These are phyloP conservation scores for Mucor sp. DNA, from an alignment of 371 early-diverging fungal species.

Conservation along the genomic window DNA sequence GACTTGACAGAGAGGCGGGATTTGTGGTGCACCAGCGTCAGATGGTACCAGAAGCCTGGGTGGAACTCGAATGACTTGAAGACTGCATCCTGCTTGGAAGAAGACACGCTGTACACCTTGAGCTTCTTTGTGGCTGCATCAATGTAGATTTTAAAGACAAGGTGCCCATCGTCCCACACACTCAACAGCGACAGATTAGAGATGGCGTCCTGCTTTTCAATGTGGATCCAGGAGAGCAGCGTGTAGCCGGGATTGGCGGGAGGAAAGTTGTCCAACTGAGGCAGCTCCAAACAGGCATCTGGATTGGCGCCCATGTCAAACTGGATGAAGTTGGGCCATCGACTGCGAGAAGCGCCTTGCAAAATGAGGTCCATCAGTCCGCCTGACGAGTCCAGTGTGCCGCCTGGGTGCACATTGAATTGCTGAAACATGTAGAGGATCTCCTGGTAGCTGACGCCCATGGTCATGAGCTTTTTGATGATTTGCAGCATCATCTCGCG, in stretches of 20 bases:
- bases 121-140: constrained; percentile 55
- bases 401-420: constrained; percentile 26
- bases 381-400: constrained; percentile 1
- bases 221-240: constrained; percentile 66
- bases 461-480: constrained; percentile 60
- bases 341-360: constrained; percentile 60
- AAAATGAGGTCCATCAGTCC: constrained; percentile 58
- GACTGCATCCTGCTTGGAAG: constrained; percentile 47
- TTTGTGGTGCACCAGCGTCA: constrained; percentile 69
- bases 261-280: constrained; percentile 47
- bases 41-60: constrained; percentile 71
- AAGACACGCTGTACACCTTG: constrained; percentile 47
- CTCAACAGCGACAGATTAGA: constrained; percentile 52
- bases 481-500: constrained; percentile 50
- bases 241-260: constrained; percentile 64
- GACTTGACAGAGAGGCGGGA: constrained; percentile 57
- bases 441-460: constrained; percentile 65
- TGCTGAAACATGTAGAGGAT: constrained; percentile 63
- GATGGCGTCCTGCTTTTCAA: constrained; percentile 59
- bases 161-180: constrained; percentile 54
- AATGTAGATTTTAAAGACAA: constrained; percentile 42
- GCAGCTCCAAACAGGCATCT: constrained; percentile 49
- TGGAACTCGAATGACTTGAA: constrained; percentile 60
- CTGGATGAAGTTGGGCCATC: constrained; percentile 73
- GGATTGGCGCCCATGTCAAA: constrained; percentile 51